Evolutionary conservation across 106 monocot genomes (phyloP).

Genomic region (Chionographis japonica): DNA sequence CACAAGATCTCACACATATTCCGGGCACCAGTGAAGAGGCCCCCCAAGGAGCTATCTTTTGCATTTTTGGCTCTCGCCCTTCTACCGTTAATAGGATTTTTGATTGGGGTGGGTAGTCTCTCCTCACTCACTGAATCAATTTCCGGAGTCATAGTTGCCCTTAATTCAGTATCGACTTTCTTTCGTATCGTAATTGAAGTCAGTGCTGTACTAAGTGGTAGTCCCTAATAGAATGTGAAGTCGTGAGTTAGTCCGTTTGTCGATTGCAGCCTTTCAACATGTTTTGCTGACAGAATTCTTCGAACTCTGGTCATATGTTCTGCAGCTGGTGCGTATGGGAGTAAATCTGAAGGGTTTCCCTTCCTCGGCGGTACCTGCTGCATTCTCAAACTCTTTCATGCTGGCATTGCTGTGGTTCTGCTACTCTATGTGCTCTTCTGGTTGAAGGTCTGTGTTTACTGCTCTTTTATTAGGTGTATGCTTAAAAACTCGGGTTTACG

Average conservation of each 20-base stretch:
- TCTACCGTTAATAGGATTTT: conserved; percentile 65
- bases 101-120: conserved; percentile 60
- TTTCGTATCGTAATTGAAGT: no score
- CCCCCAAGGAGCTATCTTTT: conserved; percentile 80
- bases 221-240: no score
- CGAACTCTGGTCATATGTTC: not conserved
- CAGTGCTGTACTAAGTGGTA: no score
- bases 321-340: conserved; percentile 63
- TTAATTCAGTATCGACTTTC: no score
- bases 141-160: no score
- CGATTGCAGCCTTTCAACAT: no score
- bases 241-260: no score
- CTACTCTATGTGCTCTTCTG: conserved; percentile 83
- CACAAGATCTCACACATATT: conserved; percentile 93
- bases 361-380: conserved; percentile 45
- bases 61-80: conserved; percentile 64
- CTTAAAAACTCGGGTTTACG: no score
- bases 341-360: conserved; percentile 80
- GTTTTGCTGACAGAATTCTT: not conserved
- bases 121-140: not conserved
- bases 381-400: conserved; percentile 78
- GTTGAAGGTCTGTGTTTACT: conserved; percentile 59
- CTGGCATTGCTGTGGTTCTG: conserved; percentile 78
- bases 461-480: no score
- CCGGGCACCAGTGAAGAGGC: conserved; percentile 75